phyloP scores from a whole-genome alignment of 2,329 filamentous ascomycete genomes.

The Teratosphaeria pseudoeucalypti region DNA sequence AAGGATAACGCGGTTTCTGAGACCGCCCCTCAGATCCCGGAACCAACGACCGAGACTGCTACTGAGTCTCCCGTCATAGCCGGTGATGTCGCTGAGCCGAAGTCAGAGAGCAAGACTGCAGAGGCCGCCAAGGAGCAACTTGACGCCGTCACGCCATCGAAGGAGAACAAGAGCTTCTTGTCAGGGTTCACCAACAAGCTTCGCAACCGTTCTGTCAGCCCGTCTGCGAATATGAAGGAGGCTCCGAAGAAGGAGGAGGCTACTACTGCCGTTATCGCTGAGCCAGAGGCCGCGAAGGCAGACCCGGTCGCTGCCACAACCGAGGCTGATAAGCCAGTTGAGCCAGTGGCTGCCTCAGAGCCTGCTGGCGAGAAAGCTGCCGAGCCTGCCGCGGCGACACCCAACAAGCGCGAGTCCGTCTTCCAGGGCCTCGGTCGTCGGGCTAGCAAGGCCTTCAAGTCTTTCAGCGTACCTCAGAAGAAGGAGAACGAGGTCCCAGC shows the following conservation, averaged over 20 bases:
- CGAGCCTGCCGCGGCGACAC: conserved; percentile 9
- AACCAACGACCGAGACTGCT: conserved; percentile 34
- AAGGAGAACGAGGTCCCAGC: conserved; percentile 16
- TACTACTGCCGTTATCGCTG: neutral
- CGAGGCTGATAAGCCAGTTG: conserved; percentile 5
- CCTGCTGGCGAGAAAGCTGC: conserved; percentile 4
- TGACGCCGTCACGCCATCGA: conserved; percentile 26
- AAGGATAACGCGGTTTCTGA: conserved; percentile 38
- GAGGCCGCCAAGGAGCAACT: conserved; percentile 32
- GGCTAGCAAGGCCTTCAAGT: conserved; percentile 26
- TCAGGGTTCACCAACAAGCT: conserved; percentile 22
- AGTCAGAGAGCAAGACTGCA: conserved; percentile 15
- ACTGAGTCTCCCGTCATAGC: conserved; percentile 24
- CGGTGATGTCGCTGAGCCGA: conserved; percentile 21
- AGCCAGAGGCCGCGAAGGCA: conserved; percentile 5
- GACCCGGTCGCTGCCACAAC: conserved; percentile 20
- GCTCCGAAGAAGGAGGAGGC: conserved; percentile 12
- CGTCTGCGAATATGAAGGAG: conserved; percentile 24
- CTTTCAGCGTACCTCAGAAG: conserved; percentile 19
- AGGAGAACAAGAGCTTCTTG: conserved; percentile 27
- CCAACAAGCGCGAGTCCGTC: conserved; percentile 20
- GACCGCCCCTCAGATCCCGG: conserved; percentile 25
- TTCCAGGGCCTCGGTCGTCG: conserved; percentile 24
- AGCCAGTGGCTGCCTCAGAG: neutral
- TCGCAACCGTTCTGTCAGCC: conserved; percentile 27